Evolutionary conservation across 2,329 filamentous ascomycete species (phyloP).

Genomic region (Fusarium dimerum): DNA sequence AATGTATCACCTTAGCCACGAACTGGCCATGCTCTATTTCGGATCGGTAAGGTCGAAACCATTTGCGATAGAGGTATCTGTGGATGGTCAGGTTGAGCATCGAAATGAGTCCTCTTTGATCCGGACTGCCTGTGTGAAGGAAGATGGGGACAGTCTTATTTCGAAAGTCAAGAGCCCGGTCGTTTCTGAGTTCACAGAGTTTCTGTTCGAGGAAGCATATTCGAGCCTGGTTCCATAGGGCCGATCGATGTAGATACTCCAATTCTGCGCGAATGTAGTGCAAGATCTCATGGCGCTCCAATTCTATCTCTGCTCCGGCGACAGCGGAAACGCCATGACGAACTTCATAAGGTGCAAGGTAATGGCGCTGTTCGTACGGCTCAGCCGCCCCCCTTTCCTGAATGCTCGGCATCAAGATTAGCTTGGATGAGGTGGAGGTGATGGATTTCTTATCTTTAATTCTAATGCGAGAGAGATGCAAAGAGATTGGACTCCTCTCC

Average conservation of each 20-base stretch:
- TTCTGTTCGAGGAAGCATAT: neutral
- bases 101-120: neutral
- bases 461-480: too few relatives aligned
- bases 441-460: too few relatives aligned
- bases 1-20: neutral
- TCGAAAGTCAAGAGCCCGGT: neutral
- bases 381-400: too few relatives aligned
- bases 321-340: too few relatives aligned
- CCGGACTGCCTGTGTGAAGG: neutral
- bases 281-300: conserved; percentile 1
- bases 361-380: too few relatives aligned
- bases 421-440: too few relatives aligned
- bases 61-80: conserved; percentile 3
- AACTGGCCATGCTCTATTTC: conserved; percentile 3
- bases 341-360: too few relatives aligned
- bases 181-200: neutral
- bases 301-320: neutral
- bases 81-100: neutral
- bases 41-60: conserved; percentile 5
- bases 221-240: neutral
- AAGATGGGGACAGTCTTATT: conserved; percentile 5
- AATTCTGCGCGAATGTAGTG: neutral
- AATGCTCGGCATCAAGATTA: too few relatives aligned
- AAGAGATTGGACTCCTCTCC: too few relatives aligned
- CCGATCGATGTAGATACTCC: neutral